These are phyloP conservation scores for Penicillium occitanis DNA, from an alignment of 2,329 filamentous ascomycete genomes.

Conservation along the genomic window DNA sequence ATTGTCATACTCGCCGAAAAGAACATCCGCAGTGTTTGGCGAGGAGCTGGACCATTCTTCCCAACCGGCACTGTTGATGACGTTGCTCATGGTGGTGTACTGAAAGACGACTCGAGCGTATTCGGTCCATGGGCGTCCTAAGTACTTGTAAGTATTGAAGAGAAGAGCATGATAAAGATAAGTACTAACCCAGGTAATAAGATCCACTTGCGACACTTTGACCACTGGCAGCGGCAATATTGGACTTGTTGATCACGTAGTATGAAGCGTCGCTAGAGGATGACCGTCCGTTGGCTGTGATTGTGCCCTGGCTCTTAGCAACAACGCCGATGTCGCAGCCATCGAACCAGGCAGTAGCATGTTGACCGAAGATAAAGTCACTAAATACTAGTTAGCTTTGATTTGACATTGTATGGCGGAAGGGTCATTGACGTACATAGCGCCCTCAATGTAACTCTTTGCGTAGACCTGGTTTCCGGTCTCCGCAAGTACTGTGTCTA, in stretches of 20 bases:
- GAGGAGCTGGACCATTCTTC: conserved; percentile 53
- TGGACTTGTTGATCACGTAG: conserved; percentile 56
- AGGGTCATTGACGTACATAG: conserved; percentile 35
- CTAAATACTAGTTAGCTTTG: not conserved
- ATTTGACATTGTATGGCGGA: not conserved
- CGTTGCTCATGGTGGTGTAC: conserved; percentile 30
- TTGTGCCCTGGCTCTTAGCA: conserved; percentile 47
- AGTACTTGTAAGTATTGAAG: not conserved
- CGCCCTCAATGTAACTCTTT: conserved; percentile 57
- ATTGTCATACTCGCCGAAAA: conserved; percentile 61
- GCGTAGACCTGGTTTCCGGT: conserved; percentile 58
- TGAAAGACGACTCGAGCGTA: conserved; percentile 21
- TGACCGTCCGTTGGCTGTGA: conserved; percentile 50
- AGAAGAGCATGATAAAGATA: not conserved
- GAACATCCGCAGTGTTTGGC: conserved; percentile 53
- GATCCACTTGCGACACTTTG: conserved; percentile 9
- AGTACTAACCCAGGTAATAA: conserved; percentile 13
- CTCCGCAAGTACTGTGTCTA: conserved; percentile 54
- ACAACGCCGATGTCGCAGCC: conserved; percentile 45
- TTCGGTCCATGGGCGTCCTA: conserved; percentile 19
- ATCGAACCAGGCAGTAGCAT: conserved; percentile 55
- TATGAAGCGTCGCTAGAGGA: conserved; percentile 44
- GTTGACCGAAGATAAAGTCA: conserved; percentile 61
- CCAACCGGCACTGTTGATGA: conserved; percentile 64
- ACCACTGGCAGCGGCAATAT: conserved; percentile 13